Conservation (phyloP, 2,329 filamentous ascomycete species). For the Colletotrichum zoysiae region DNA sequence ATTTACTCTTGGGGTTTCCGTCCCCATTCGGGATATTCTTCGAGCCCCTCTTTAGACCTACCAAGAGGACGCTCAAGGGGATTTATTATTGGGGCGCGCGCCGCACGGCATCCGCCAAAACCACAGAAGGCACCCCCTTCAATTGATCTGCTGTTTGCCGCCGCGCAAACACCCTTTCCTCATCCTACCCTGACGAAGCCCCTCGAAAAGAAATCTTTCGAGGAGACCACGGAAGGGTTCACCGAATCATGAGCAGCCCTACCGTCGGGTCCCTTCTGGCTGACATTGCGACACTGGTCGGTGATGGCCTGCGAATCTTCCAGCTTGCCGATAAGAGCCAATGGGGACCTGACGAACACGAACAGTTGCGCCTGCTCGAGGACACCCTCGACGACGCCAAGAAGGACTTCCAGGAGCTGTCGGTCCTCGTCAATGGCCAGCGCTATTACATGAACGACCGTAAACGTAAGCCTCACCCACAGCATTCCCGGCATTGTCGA, state of each 20-base stretch:
- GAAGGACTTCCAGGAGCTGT: slow-evolving; percentile 71
- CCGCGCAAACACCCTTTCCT: background rate
- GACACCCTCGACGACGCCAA: slow-evolving; percentile 69
- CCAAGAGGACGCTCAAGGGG: slow-evolving; percentile 22
- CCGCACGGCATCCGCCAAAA: slow-evolving; percentile 25
- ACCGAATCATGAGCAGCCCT: slow-evolving; percentile 57
- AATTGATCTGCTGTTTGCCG: slow-evolving; percentile 22
- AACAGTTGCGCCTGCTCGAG: slow-evolving; percentile 68
- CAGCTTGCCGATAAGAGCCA: slow-evolving; percentile 69
- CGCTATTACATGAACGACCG: slow-evolving; percentile 70
- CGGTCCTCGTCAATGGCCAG: slow-evolving; percentile 66
- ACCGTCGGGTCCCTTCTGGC: slow-evolving; percentile 71
- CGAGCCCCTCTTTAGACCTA: slow-evolving; percentile 18
- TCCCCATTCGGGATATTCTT: slow-evolving; percentile 25
- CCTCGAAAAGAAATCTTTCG: slow-evolving; percentile 35
- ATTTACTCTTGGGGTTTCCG: slow-evolving; percentile 11
- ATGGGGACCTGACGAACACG: slow-evolving; percentile 71
- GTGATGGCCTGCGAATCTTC: slow-evolving; percentile 66
- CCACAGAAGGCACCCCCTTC: slow-evolving; percentile 17
- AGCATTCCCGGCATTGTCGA: background rate
- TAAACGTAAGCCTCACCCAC: slow-evolving; percentile 56
- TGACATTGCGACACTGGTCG: slow-evolving; percentile 66
- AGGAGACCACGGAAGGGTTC: slow-evolving; percentile 34
- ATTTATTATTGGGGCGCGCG: slow-evolving; percentile 39
- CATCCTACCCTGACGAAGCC: background rate